These are phyloP conservation scores for Bromus sterilis DNA, from an alignment of 176 grass and related monocot genomes.

Conservation along the genomic window DNA sequence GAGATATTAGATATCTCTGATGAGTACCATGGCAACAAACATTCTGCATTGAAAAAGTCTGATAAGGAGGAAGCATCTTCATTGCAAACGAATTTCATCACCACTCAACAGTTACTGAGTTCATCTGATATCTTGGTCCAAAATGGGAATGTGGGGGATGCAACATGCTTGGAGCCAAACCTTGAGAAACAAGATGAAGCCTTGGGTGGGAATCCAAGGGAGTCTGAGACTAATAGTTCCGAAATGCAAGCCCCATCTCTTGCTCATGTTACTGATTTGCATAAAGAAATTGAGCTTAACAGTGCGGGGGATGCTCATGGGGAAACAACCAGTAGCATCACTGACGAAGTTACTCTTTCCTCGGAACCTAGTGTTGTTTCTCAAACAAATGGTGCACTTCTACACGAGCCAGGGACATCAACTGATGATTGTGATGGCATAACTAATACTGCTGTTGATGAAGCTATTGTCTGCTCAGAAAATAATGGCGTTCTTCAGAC, in stretches of 20 bases:
- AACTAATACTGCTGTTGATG: background rate
- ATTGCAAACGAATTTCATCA: constrained; percentile 15
- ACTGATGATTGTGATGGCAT: background rate
- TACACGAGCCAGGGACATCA: constrained; percentile 13
- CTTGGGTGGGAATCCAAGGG: background rate
- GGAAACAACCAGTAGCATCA: background rate
- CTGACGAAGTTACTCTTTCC: constrained; percentile 19
- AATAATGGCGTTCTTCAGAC: constrained; percentile 7
- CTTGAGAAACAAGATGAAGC: constrained; percentile 10
- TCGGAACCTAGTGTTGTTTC: background rate
- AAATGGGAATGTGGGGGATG: background rate
- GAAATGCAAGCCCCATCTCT: constrained; percentile 14
- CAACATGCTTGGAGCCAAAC: constrained; percentile 5
- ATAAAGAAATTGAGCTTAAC: background rate
- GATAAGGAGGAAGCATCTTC: background rate
- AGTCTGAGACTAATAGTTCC: background rate
- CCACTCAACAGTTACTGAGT: background rate
- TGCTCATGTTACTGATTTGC: constrained; percentile 9
- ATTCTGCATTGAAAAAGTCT: background rate
- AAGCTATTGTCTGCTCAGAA: background rate
- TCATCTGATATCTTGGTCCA: constrained; percentile 21
- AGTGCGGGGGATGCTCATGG: background rate
- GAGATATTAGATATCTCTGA: constrained; percentile 3
- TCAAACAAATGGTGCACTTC: constrained; percentile 6
- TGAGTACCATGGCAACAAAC: background rate